Evolutionary conservation across 1,139 yeast species (phyloP), one percentile per base, ranked within the genome.

Genomic region (Yamadazyma sp.): DNA sequence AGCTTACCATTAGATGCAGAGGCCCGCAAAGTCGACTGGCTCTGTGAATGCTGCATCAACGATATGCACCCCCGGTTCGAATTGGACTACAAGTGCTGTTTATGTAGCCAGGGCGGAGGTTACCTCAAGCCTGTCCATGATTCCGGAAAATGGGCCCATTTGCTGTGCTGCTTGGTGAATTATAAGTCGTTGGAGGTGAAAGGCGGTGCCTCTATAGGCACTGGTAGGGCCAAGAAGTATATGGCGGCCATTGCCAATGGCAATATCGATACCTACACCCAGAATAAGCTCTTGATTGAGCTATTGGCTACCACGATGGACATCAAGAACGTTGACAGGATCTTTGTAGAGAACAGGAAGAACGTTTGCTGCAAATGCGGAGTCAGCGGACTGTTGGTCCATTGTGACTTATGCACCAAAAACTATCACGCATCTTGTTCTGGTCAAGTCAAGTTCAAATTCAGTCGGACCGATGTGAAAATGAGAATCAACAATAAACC

Each of bases 21-120:
- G 25, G 22, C 5, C 22, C 68, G 69, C 0, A 48, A 59, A 1
- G 63, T 60, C 33, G 75, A 69, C 37, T 91, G 98, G 98, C 61
- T 75, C 25, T 91, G 98, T 62, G 96, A 88, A 52, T 73, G 83
- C 2, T 91, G 98, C 55, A 66, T 80, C 3, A 89, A 89, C 53
- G 84, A 82, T 39, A 57, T 79, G 39, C 74, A 77, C 43, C 92
- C 94, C 0, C 53, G 72, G 6, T 67, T 73, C 25, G 75, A 83
- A 11, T 74, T 83, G 0, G 65, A 71, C 14, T 85, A 87, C 54
- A 60, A 74, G 2, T 91, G 98, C 56, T 65, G 70, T 11, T 55
- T 89, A 23, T 91, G 97, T 58, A 73, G 78, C 30, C 73, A 79
- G 0, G 64, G 74, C 36, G 82, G 77, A 0, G 92, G 85, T 48